Evolutionary conservation across 352 stramenopile species (phyloP), one percentile per base, ranked within the genome.

Genomic region (Globisporangium rhizosaccharum): DNA sequence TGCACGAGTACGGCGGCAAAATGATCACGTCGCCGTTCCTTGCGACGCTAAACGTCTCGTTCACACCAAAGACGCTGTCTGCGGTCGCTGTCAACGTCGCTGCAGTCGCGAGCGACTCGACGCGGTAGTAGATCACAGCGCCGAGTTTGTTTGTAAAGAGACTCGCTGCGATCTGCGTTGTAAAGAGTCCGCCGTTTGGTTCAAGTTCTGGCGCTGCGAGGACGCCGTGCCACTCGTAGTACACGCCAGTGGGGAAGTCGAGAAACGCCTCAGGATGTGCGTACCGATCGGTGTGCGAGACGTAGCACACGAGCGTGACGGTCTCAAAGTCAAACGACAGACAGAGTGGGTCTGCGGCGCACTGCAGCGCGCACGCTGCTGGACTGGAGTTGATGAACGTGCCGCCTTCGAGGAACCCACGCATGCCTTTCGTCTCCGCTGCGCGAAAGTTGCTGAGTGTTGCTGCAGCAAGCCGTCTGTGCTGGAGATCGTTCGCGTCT

Each of bases 241-340:
- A 90, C 28, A 83, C 63, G 17, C 81, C 82, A 0, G 75, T 84
- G 7, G 79, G 66, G 36, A 89, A 90, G 37, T 71, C 63, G 23
- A 93, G 57, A 57, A 89, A 91, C 36, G 79, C 77, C 23, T 85
- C 70, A 0, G 81, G 79, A 44, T 87, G 68, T 1, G 67, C 66
- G 57, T 85, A 93, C 14, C 79, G 72, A 57, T 93, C 83, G 3
- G 78, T 76, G 62, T 91, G 66, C 10, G 81, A 88, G 15, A 93
- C 65, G 61, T 93, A 91, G 62, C 83, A 93, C 44, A 74, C 79
- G 1, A 54, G 33, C 3, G 75, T 82, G 14, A 69, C 46, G 0
- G 69, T 80, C 50, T 91, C 83, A 36, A 85, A 72, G 56, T 93
- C 83, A 30, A 93, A 93, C 41, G 81, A 89, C 0, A 91, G 67